These are phyloP conservation scores for Penicillium sp. DNA, from an alignment of 2,329 filamentous ascomycete species.

Conservation along the genomic window DNA sequence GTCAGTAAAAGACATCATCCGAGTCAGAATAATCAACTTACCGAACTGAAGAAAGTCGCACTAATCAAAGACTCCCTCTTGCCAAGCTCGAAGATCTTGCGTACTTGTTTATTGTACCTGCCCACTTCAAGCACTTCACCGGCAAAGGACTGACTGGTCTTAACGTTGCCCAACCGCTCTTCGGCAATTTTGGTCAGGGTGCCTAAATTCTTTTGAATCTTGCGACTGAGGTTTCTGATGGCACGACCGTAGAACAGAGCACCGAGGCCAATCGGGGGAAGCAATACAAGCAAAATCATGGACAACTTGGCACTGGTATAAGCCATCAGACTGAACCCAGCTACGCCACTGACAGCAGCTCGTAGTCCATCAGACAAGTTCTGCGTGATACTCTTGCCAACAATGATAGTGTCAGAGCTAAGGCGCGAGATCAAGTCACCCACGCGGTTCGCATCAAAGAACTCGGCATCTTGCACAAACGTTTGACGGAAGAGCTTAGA, in stretches of 20 bases:
- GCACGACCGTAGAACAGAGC: conserved; percentile 88
- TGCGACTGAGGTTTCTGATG: conserved; percentile 82
- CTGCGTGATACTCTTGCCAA: conserved; percentile 97
- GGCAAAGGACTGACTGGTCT: conserved; percentile 93
- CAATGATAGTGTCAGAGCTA: conserved; percentile 93
- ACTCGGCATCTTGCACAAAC: conserved; percentile 95
- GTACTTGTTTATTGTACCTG: conserved; percentile 88
- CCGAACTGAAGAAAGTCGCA: conserved; percentile 78
- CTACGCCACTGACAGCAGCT: conserved; percentile 81
- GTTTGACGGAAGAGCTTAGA: conserved; percentile 88
- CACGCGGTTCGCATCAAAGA: conserved; percentile 96
- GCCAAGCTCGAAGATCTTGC: conserved; percentile 86
- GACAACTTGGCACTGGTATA: conserved; percentile 91
- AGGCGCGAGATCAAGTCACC: conserved; percentile 94
- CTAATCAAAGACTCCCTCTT: conserved; percentile 82
- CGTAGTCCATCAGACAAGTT: conserved; percentile 95
- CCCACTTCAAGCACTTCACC: conserved; percentile 86
- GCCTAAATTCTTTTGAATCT: conserved; percentile 91
- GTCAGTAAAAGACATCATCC: conserved; percentile 1
- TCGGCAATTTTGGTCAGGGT: conserved; percentile 95
- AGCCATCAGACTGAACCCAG: conserved; percentile 90
- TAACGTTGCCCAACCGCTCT: conserved; percentile 93
- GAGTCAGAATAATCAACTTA: conserved; percentile 27
- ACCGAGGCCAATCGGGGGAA: conserved; percentile 83
- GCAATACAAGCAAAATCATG: conserved; percentile 77